Evolutionary conservation across 352 stramenopile genomes (phyloP).

Genomic region (Peronospora tabacina): DNA sequence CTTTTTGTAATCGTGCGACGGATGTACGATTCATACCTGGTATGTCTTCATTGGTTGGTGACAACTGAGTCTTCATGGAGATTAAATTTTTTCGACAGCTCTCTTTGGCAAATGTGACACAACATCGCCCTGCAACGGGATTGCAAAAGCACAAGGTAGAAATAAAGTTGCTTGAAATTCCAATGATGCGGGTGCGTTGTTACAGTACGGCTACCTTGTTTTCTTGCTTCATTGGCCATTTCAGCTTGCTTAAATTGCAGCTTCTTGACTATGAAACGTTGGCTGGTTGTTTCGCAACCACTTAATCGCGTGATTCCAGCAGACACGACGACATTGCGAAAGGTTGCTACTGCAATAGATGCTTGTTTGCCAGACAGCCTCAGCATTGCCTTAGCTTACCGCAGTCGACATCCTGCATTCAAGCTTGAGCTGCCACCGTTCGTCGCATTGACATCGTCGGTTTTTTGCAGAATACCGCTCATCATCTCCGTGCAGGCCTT

Average conservation of each 20-base stretch:
- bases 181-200: conserved; percentile 2
- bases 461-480: conserved; percentile 8
- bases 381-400: conserved; percentile 72
- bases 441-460: conserved; percentile 7
- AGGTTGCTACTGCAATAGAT: conserved; percentile 23
- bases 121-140: conserved; percentile 9
- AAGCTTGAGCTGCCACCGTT: conserved; percentile 22
- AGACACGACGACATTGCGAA: conserved; percentile 23
- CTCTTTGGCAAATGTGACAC: conserved; percentile 12
- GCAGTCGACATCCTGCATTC: conserved; percentile 51
- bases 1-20: conserved; percentile 80
- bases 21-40: conserved; percentile 12
- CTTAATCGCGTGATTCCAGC: conserved; percentile 21
- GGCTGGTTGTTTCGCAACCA: conserved; percentile 54
- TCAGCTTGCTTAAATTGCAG: conserved; percentile 63
- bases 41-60: conserved; percentile 12
- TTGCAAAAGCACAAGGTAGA: conserved; percentile 23
- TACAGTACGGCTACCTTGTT: not conserved
- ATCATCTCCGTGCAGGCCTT: conserved; percentile 1
- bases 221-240: conserved; percentile 38
- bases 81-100: conserved; percentile 12
- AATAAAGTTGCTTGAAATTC: conserved; percentile 30
- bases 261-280: conserved; percentile 54
- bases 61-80: not conserved
- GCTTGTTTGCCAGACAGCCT: conserved; percentile 54